Conservation (phyloP, 2,329 filamentous ascomycete genomes). For the Phyllosticta capitalensis region DNA sequence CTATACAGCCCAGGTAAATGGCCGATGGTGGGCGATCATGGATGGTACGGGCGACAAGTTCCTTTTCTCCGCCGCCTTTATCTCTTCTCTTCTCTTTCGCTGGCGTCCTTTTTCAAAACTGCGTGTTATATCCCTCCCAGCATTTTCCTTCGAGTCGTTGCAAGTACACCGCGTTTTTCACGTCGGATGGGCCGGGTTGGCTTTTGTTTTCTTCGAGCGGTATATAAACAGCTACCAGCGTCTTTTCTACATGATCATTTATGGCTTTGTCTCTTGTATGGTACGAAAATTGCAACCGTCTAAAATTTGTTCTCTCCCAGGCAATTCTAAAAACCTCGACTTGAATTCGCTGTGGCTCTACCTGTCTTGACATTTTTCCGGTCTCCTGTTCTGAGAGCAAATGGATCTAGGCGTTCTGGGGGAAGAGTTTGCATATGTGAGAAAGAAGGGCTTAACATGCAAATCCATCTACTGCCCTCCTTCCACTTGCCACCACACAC, state of each 20-base stretch:
- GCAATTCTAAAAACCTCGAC: too few species aligned
- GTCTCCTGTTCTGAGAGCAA: too few species aligned
- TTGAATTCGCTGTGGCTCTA: too few species aligned
- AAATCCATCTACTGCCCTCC: too few species aligned
- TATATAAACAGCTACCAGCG: background rate
- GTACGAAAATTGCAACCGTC: background rate
- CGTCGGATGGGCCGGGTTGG: background rate
- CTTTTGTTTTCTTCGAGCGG: background rate
- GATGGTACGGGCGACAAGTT: too few species aligned
- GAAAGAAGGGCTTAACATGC: too few species aligned
- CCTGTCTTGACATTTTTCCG: too few species aligned
- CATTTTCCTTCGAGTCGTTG: background rate
- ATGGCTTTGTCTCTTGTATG: background rate
- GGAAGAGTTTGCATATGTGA: too few species aligned
- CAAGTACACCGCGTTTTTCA: background rate
- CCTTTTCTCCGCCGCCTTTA: background rate
- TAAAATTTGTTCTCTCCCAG: too few species aligned
- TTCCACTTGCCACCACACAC: too few species aligned
- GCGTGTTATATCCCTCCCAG: background rate
- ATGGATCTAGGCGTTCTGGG: too few species aligned
- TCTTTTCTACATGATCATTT: background rate
- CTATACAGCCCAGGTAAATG: constrained; percentile 26
- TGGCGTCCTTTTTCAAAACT: background rate
- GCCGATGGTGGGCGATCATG: background rate
- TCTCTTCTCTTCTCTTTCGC: background rate